phyloP scores from a whole-genome alignment of 805 yeast species.

The Ogataea nitratoaversa region DNA sequence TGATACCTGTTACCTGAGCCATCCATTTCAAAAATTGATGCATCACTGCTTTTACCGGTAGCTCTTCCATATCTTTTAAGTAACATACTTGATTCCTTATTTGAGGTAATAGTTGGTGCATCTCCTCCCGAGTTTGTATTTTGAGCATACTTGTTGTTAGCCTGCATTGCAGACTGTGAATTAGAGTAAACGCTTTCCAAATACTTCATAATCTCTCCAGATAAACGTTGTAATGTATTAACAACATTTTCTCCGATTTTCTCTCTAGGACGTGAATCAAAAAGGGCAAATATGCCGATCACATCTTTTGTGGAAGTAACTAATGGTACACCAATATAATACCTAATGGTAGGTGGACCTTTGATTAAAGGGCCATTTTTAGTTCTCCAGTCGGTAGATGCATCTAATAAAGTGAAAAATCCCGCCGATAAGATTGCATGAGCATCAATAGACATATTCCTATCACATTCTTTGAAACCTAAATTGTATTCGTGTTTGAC shows the following conservation, averaged over 20 bases:
- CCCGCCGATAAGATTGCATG: constrained; percentile 61
- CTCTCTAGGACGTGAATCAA: constrained; percentile 43
- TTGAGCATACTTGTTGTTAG: background rate
- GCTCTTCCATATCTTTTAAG: constrained; percentile 53
- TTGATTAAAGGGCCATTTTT: constrained; percentile 57
- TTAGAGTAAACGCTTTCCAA: constrained; percentile 33
- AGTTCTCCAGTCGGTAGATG: constrained; percentile 69
- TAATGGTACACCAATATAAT: constrained; percentile 66
- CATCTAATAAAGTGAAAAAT: constrained; percentile 52
- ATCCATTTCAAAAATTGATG: constrained; percentile 55
- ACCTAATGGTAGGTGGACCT: constrained; percentile 53
- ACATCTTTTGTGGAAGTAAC: constrained; percentile 34
- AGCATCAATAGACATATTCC: constrained; percentile 59
- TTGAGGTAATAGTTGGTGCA: constrained; percentile 4
- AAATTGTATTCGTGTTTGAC: constrained; percentile 48
- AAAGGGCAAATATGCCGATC: constrained; percentile 57
- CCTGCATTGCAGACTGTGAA: background rate
- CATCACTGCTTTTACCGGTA: constrained; percentile 35
- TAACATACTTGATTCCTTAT: constrained; percentile 11
- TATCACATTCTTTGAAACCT: constrained; percentile 46
- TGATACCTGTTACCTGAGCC: constrained; percentile 62
- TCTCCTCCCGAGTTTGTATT: background rate
- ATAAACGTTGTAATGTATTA: constrained; percentile 32
- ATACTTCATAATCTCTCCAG: constrained; percentile 39
- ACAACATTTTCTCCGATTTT: constrained; percentile 35